Base-by-base conservation (phyloP, 2,329 filamentous ascomycete genomes). In the Cadophora luteo-olivacea region DNA sequence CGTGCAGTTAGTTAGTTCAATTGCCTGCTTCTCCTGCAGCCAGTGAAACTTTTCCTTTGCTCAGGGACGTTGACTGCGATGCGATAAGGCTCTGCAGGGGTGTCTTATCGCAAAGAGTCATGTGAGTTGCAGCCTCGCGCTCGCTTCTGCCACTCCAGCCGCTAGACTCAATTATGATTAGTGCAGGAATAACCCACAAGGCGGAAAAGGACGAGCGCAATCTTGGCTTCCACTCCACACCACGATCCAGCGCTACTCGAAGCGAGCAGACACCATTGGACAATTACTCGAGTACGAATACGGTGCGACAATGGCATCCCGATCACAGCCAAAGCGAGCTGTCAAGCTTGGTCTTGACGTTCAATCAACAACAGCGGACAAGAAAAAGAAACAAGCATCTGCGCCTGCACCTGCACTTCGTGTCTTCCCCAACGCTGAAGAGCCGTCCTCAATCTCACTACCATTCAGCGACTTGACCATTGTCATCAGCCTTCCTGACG, bases 21-120 rank as follows among this genome's bases (percentile, higher is more conserved):
- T 22, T 49, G n/a, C 12, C 45, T 49, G 45, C 5, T 49, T 49
- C 45, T 49, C 7, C 19, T 49, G 45, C 45, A 49, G 45, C 45
- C 45, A 49, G 45, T 49, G 45, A 49, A 49, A 22, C n/a, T 49
- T 49, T 49, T 49, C 45, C n/a, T n/a, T n/a, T n/a, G 45, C 45
- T 49, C 19, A 22, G n/a, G 19, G 29, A 29, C 19, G 45, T 6
- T 22, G 7, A 6, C 5, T 22, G 45, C n/a, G 45, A 11, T 49
- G 45, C 45, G 45, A 49, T 49, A 49, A n/a, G 19, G 45, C 45
- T 49, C n/a, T 3, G 19, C 45, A 49, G 45, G 45, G 45, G n/a
- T 49, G 45, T 49, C 41, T 49, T 49, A 49, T 49, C 36, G 12
- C 8, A 38, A 7, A 14, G 4, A 38, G 36, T 38, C 45, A 49